A percentile compares a stretch with the other conserved stretches of the same genome.
Evolutionary conservation across 371 early-diverging fungal species (phyloP).

Genomic region (Syncephalastrum racemosum): DNA sequence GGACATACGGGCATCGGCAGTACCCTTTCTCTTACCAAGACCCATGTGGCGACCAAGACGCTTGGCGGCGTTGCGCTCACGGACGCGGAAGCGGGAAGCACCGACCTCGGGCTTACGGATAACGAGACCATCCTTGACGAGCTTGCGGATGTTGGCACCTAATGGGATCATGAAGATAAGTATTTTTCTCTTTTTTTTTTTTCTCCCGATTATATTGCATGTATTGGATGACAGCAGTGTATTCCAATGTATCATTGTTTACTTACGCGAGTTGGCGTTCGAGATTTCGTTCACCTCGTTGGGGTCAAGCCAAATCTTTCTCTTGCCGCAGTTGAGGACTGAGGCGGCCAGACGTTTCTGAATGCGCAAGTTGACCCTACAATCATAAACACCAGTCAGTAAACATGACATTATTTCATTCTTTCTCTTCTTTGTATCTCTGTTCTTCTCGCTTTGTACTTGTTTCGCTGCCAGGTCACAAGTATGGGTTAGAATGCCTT

Average conservation of each 20-base stretch:
- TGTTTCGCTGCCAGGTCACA: too few species aligned
- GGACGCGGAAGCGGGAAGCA: constrained; percentile 96
- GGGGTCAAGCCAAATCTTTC: constrained; percentile 99
- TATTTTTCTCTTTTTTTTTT: not conserved
- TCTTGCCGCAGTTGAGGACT: constrained; percentile 98
- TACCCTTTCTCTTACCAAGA: constrained; percentile 98
- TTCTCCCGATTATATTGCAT: not conserved
- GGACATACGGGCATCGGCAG: constrained; percentile 99
- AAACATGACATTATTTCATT: not conserved
- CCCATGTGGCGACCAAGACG: constrained; percentile 99
- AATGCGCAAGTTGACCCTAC: constrained; percentile 80
- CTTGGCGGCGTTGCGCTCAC: constrained; percentile 93
- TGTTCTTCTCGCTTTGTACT: too few species aligned
- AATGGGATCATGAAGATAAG: constrained; percentile 3
- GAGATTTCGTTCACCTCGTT: constrained; percentile 95
- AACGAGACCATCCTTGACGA: constrained; percentile 97
- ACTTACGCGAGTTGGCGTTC: constrained; percentile 97
- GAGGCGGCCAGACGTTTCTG: constrained; percentile 98
- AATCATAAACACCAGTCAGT: constrained; percentile 3
- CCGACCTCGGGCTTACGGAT: constrained; percentile 94
- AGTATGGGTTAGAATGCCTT: too few species aligned
- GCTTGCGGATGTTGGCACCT: constrained; percentile 97
- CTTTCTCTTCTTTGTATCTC: too few species aligned
- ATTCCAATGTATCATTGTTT: too few species aligned
- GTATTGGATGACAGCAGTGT: not conserved